These are phyloP conservation scores for Dryadomyces sulphureus DNA, from an alignment of 2,329 filamentous ascomycete genomes.

Conservation along the genomic window DNA sequence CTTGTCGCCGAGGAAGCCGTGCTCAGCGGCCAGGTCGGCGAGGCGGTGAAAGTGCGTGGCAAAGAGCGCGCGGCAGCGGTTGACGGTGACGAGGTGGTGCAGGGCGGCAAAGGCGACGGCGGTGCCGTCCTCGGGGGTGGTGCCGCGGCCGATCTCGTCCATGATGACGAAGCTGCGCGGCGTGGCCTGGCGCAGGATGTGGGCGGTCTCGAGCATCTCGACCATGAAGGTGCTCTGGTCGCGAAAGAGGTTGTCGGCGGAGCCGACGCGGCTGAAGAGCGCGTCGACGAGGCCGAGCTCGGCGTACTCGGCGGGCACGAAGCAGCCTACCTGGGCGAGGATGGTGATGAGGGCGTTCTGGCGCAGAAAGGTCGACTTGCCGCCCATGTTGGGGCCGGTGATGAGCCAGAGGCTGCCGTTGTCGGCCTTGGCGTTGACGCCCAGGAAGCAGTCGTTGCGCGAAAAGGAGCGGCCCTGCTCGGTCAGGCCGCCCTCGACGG, in stretches of 20 bases:
- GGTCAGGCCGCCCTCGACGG: constrained; percentile 70
- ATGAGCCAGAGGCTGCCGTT: constrained; percentile 48
- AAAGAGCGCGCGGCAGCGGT: constrained; percentile 69
- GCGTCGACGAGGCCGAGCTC: constrained; percentile 88
- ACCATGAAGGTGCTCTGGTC: constrained; percentile 99
- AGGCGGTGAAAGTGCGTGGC: constrained; percentile 89
- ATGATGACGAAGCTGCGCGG: constrained; percentile 83
- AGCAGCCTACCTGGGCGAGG: constrained; percentile 81
- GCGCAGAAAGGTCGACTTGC: constrained; percentile 88
- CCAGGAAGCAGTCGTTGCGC: constrained; percentile 51
- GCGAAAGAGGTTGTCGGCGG: constrained; percentile 84
- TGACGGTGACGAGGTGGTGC: constrained; percentile 66
- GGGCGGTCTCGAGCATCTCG: constrained; percentile 93
- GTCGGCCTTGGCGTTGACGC: constrained; percentile 12
- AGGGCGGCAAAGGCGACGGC: constrained; percentile 84
- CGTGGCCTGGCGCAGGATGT: constrained; percentile 77
- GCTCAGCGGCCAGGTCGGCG: constrained; percentile 55
- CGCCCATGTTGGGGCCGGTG: constrained; percentile 93
- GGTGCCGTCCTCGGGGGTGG: constrained; percentile 80
- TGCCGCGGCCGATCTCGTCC: constrained; percentile 94
- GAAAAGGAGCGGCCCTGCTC: constrained; percentile 52
- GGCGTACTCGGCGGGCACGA: constrained; percentile 78
- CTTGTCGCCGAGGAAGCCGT: constrained; percentile 22
- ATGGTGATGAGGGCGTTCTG: constrained; percentile 94
- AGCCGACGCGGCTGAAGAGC: constrained; percentile 85